Evolutionary conservation across 306 rosid species (phyloP), one percentile per base, ranked within the genome.

Genomic region (Pyrus communis): DNA sequence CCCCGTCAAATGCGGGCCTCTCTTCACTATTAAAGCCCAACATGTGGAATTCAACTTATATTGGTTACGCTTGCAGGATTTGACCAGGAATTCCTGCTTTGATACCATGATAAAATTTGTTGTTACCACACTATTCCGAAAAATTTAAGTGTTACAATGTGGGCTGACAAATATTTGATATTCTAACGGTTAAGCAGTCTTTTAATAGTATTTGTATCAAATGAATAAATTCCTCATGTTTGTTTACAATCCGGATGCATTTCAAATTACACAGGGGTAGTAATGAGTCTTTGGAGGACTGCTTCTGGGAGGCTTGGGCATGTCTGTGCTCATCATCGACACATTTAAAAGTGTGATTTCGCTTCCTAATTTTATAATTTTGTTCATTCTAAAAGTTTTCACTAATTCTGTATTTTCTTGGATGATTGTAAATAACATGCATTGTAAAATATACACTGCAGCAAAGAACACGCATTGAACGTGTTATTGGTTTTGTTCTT

Each of bases 271-370:
- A 77, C 85, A 90, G 94, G 89, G 89, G 82, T 65, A 75, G 25
- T 63, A 69, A 82, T 11, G 91, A 83, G 18, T 75, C 99, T 82
- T 84, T 95, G 75, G 99, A 92, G 85, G 98, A 95, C 79, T 95
- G 99, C 89, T 78, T 89, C 64, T 95, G 99, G 99, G 99, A 95
- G 83, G 99, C 99, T 28, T 95, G 99, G 99, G 99, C 98, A 77
- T 95, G 99, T 69, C 92, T 95, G 14, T 83, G 89, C 79, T 86
- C 96, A 27, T 89, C 99, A 21, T 88, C 99, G 61, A 91, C 96
- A 70, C 96, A 95, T 87, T 81, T 95, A 84, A 92, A 62, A 79
- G 99, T 95, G 84, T 74, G 86, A 73, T 76, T 22, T 25, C 51
- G 38, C 68, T 75, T 64, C 77, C 73, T 84, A 33, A 81, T 75